Evolutionary conservation across 306 rosid genomes (phyloP), one percentile per base, ranked within the genome.

Genomic region (Psophocarpus tetragonolobus): DNA sequence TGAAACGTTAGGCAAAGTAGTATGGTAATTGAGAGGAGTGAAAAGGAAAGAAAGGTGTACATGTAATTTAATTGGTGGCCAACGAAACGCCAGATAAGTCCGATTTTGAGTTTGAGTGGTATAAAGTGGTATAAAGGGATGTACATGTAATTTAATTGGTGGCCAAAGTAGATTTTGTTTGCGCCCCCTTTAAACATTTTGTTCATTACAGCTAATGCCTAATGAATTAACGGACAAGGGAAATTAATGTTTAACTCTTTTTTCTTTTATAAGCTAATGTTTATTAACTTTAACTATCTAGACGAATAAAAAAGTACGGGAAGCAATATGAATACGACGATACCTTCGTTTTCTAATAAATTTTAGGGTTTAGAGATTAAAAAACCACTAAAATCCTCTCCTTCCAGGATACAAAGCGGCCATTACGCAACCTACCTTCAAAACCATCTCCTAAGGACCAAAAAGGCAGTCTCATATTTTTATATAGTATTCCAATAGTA

Each of bases 31-130:
- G 29, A 13, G 9, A 33, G 51, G 8, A 71, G 48, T 33, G 1
- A 30, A 71, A 39, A 68, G 57, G 1, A 30, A 71, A 39, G 77
- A 73, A 56, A 73, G 41, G 54, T 56, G 14, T 71, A 50, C 18
- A 14, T 54, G 8, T 10, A 4, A 0, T 32, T 51, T 71, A 26
- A 21, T 24, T 24, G 4, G 20, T 56, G 8, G 20, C 12, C 6
- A 32, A 30, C 3, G 17, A 17, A 27, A 48, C 6, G 17, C 0
- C 24, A 4, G 10, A 10, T 2, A 12, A 36, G 33, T 65, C 29
- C 17, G 1, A 63, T 17, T 36, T 38, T 20, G 71, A 14, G 13
- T 20, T 8, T 64, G 53, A 38, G 21, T 23, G 5, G 35, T 66
- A 12, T n/a, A n/a, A n/a, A n/a, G n/a, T n/a, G n/a, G n/a, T n/a